phyloP scores from a whole-genome alignment of 208 protist genomes.

The Angomonas ambiguus region DNA sequence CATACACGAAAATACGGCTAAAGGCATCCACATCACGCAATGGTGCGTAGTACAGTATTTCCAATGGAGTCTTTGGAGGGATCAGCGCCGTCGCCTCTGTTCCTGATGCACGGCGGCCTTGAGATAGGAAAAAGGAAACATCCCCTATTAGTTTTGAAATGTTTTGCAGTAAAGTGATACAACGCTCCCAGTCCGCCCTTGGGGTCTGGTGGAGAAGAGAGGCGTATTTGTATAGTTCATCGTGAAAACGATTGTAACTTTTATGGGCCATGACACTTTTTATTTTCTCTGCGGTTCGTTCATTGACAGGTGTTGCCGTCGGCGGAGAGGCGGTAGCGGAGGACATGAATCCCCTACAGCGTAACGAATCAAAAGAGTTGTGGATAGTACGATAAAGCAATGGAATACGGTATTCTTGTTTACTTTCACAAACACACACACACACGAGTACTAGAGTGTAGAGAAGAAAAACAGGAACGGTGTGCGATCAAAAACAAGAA shows the following conservation, averaged over 20 bases:
- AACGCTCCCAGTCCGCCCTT: not conserved
- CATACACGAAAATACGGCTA: constrained; percentile 32
- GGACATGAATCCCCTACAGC: no score
- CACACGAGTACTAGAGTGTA: no score
- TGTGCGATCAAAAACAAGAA: no score
- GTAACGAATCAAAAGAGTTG: no score
- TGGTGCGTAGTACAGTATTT: constrained; percentile 21
- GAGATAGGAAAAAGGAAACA: no score
- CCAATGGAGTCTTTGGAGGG: constrained; percentile 11
- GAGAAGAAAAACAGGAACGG: no score
- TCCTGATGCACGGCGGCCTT: no score
- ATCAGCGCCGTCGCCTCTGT: no score
- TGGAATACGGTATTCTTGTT: no score
- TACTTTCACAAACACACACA: no score
- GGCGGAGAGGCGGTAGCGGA: no score
- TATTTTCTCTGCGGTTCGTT: not conserved
- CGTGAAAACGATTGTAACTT: not conserved
- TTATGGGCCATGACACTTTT: not conserved
- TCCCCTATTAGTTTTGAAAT: not conserved
- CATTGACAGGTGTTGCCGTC: not conserved
- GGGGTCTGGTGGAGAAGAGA: not conserved
- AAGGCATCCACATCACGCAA: constrained; percentile 37
- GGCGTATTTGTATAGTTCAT: not conserved
- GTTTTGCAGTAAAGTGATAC: not conserved
- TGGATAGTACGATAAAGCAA: no score